phyloP scores from a whole-genome alignment of 371 early-diverging fungal species.

The Rhizopus sp. region DNA sequence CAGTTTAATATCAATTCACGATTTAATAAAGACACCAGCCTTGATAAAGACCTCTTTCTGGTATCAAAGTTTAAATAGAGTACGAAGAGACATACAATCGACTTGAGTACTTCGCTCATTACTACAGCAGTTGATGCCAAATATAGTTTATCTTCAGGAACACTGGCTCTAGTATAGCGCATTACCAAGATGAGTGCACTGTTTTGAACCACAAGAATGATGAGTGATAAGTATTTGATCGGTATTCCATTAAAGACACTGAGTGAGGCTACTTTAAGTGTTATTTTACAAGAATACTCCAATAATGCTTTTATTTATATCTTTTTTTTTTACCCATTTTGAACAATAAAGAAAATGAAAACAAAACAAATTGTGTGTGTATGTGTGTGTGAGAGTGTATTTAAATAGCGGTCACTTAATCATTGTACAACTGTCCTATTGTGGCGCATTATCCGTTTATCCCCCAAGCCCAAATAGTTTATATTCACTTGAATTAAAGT shows the following conservation, averaged over 20 bases:
- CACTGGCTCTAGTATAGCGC: slow-evolving; percentile 74
- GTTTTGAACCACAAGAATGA: slow-evolving; percentile 88
- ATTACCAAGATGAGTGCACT: slow-evolving; percentile 82
- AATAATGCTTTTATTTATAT: not conserved
- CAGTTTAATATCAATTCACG: slow-evolving; percentile 44
- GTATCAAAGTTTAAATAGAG: slow-evolving; percentile 34
- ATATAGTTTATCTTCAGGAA: slow-evolving; percentile 55
- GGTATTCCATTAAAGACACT: slow-evolving; percentile 44
- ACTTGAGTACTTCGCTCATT: slow-evolving; percentile 81
- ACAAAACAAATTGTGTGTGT: too few species aligned
- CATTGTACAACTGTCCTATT: too few species aligned
- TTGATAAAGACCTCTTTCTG: slow-evolving; percentile 29
- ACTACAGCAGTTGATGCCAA: slow-evolving; percentile 88
- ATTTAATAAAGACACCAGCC: slow-evolving; percentile 26
- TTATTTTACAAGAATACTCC: not conserved
- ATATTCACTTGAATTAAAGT: too few species aligned
- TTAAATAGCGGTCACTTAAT: too few species aligned
- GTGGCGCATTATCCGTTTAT: too few species aligned
- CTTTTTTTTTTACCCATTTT: not conserved
- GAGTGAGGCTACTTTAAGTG: not conserved
- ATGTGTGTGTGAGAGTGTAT: too few species aligned
- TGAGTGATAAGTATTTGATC: slow-evolving; percentile 83
- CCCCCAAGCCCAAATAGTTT: too few species aligned
- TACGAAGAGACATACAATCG: slow-evolving; percentile 66
- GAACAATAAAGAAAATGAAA: not conserved